A percentile compares a stretch with the other conserved stretches of the same genome.
Conservation (phyloP, 2,329 filamentous ascomycete species). For the Hortaea sp. region DNA sequence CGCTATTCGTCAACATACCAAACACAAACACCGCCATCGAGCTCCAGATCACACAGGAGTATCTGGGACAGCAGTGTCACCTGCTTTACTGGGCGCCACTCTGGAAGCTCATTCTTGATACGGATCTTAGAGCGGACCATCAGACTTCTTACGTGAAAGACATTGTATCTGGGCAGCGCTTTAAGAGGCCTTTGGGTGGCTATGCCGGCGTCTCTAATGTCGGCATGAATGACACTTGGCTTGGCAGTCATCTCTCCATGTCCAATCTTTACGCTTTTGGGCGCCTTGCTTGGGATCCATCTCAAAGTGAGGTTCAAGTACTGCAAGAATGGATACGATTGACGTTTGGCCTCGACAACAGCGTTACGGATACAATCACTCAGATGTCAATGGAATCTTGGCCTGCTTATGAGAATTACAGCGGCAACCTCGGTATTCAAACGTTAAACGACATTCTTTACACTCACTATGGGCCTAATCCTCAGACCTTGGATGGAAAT, state of each 20-base stretch:
- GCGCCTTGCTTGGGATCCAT: constrained; percentile 55
- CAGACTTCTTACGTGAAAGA: constrained; percentile 47
- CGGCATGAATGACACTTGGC: constrained; percentile 56
- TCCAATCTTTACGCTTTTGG: constrained; percentile 64
- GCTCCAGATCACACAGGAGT: constrained; percentile 58
- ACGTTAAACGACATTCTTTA: constrained; percentile 59
- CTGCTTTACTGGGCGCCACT: constrained; percentile 58
- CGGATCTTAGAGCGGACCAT: constrained; percentile 53
- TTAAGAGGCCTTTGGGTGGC: constrained; percentile 48
- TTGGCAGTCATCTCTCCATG: constrained; percentile 60
- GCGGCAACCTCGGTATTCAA: constrained; percentile 59
- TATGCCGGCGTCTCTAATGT: constrained; percentile 60
- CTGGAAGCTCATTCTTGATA: constrained; percentile 59
- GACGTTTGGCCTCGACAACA: constrained; percentile 49
- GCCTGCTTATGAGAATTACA: constrained; percentile 62
- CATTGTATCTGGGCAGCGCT: constrained; percentile 51
- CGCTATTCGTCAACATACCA: constrained; percentile 48
- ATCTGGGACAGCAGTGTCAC: constrained; percentile 60
- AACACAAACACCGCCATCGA: constrained; percentile 49
- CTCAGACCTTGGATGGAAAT: constrained; percentile 56
- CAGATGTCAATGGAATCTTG: constrained; percentile 58
- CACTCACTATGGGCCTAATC: constrained; percentile 58
- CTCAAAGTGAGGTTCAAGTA: constrained; percentile 37
- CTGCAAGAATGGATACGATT: constrained; percentile 58
- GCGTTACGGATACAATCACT: constrained; percentile 50